phyloP scores from a whole-genome alignment of 108 stramenopile species.

The Nitzschia sp. region DNA sequence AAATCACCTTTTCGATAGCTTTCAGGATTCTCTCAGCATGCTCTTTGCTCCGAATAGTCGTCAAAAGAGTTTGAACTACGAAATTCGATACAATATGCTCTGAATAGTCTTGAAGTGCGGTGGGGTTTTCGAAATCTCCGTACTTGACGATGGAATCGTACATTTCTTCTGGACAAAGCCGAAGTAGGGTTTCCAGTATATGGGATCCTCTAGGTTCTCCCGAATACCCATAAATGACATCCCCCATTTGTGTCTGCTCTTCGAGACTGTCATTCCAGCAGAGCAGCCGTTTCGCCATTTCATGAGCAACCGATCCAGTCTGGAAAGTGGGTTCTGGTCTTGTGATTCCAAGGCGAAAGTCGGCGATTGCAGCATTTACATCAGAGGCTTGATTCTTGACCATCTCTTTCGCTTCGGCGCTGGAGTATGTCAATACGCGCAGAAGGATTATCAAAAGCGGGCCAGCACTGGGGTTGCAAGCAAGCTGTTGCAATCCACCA shows the following conservation, averaged over 20 bases:
- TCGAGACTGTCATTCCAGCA: slow-evolving; percentile 59
- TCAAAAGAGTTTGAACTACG: slow-evolving; percentile 71
- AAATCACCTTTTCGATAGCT: slow-evolving; percentile 51
- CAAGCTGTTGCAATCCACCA: slow-evolving; percentile 64
- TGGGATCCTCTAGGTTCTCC: slow-evolving; percentile 83
- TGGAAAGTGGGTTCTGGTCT: slow-evolving; percentile 59
- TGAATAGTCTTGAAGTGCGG: slow-evolving; percentile 69
- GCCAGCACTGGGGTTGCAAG: slow-evolving; percentile 80
- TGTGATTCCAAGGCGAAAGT: slow-evolving; percentile 57
- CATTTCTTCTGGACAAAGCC: slow-evolving; percentile 58
- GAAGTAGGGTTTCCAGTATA: slow-evolving; percentile 71
- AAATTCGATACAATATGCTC: slow-evolving; percentile 82
- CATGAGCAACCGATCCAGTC: slow-evolving; percentile 55
- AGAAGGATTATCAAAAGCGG: slow-evolving; percentile 71
- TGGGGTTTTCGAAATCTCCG: slow-evolving; percentile 57
- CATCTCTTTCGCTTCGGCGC: slow-evolving; percentile 14
- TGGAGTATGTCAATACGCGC: slow-evolving; percentile 64
- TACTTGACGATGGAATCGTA: slow-evolving; percentile 48
- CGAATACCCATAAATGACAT: slow-evolving; percentile 81
- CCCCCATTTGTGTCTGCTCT: slow-evolving; percentile 51
- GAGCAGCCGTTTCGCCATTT: slow-evolving; percentile 57
- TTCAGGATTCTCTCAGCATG: slow-evolving; percentile 65
- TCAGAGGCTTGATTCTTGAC: background rate
- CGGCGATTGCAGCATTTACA: slow-evolving; percentile 18
- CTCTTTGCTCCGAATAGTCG: slow-evolving; percentile 54